Conservation (phyloP, 163 green algal species). For the Scenedesmus sp. region DNA sequence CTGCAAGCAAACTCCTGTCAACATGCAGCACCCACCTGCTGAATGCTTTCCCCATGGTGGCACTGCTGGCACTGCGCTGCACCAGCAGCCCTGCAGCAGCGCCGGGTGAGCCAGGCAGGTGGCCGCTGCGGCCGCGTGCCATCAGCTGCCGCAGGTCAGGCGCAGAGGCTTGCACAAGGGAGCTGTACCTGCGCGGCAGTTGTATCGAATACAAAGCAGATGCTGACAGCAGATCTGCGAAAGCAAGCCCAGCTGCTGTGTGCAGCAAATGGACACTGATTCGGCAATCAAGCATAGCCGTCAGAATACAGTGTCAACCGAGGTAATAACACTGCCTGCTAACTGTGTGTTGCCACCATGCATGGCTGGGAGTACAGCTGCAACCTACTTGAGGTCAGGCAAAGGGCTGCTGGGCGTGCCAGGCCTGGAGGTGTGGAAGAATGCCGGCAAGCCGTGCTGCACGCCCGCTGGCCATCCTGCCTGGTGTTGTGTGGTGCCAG, state of each 20-base stretch:
- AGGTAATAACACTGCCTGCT: neutral
- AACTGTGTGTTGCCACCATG: neutral
- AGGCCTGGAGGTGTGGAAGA: neutral
- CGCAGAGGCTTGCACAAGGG: neutral
- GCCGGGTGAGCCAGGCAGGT: neutral
- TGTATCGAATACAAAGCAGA: neutral
- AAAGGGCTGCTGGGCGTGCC: neutral
- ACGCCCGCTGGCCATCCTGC: neutral
- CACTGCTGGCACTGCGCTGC: slow-evolving; percentile 43
- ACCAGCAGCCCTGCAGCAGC: neutral
- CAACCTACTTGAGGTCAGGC: neutral
- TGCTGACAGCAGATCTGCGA: no score
- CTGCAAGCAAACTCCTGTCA: neutral
- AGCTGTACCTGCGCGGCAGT: neutral
- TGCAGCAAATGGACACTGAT: neutral
- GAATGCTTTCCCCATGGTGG: slow-evolving; percentile 22
- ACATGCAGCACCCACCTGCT: neutral
- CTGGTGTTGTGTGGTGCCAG: neutral
- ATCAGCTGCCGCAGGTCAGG: neutral
- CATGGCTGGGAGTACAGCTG: no score
- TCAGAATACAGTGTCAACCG: neutral
- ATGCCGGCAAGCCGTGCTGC: neutral
- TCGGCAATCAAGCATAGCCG: neutral
- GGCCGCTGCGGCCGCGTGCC: neutral
- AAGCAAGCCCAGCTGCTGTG: no score